Base-by-base conservation (phyloP, 1,139 yeast genomes). In the Sugiyamaella sp. region DNA sequence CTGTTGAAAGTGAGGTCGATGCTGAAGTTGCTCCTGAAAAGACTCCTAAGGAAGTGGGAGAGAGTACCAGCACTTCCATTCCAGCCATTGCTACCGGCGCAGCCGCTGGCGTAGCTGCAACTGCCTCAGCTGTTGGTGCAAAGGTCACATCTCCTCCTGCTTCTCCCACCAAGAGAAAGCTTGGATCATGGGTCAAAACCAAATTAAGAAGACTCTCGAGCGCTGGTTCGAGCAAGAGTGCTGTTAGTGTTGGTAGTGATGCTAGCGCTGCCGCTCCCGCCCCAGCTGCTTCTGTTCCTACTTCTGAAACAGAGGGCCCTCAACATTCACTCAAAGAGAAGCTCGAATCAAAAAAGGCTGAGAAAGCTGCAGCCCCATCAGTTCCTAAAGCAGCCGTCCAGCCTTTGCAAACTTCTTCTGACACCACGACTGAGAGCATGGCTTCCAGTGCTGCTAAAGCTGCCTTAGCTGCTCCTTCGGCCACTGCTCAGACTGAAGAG, bases 401-500 rank as follows among this genome's bases (percentile, higher is more conserved):
- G 48, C 57, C 59, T 6, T 33, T 57, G 3, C 54, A 38, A 32
- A 57, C 60, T 12, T 50, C 57, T 10, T 57, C 60, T 20, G 60
- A 57, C 38, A 46, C 19, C 9, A 41, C 46, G 14, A 21, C 52
- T 14, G 49, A 45, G 8, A 38, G 35, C 25, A 48, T 49, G 44
- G 59, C 59, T n/a, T 41, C 60, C 4, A 55, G 49, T 16, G 60
- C 60, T 35, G 60, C 61, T 16, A 44, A 46, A 14, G 54, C 60
- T 24, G 51, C 45, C 1, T 41, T 54, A 9, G 54, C 33, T 19
- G 10, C 46, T 8, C n/a, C 29, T 20, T 19, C 32, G 22, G 53
- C 25, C 9, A 20, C 38, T 14, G 45, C 42, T 5, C 19, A 49
- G 24, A 39, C 46, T 10, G 44, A 38, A 3, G 56, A 44, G 9